Percentiles rank a stretch among this genome's conserved stretches.
Conservation (phyloP, 768 basidiomycete genomes). For the Panaeolus papilionaceus region DNA sequence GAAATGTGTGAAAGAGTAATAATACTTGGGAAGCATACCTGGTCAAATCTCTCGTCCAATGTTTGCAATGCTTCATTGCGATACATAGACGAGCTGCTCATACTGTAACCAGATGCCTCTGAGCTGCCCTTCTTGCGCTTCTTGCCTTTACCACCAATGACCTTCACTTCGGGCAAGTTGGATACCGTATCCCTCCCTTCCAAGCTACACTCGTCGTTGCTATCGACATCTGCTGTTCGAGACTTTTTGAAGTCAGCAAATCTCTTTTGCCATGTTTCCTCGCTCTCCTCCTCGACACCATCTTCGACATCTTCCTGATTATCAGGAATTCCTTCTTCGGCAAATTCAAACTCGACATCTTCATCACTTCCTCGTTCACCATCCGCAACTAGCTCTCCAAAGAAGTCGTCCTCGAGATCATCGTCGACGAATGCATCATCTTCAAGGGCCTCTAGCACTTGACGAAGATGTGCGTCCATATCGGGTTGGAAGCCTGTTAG, state of each 20-base stretch:
- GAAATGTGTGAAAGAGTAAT: background rate
- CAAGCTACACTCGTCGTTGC: constrained; percentile 61
- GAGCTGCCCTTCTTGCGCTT: constrained; percentile 76
- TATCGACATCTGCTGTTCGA: constrained; percentile 52
- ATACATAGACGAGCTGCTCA: constrained; percentile 97
- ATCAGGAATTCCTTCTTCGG: constrained; percentile 52
- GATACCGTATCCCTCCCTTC: constrained; percentile 87
- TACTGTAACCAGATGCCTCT: constrained; percentile 93
- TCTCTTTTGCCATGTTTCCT: constrained; percentile 74
- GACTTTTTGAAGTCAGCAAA: constrained; percentile 81
- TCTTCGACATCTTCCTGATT: constrained; percentile 29
- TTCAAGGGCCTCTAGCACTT: constrained; percentile 92
- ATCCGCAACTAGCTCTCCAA: constrained; percentile 69
- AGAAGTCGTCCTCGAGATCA: constrained; percentile 76
- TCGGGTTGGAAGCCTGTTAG: constrained; percentile 92
- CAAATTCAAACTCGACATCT: constrained; percentile 69
- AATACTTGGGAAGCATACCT: constrained; percentile 54
- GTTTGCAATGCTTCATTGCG: constrained; percentile 88
- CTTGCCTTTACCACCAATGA: constrained; percentile 77
- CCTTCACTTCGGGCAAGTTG: constrained; percentile 73
- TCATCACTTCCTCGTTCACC: constrained; percentile 73
- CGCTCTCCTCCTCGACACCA: constrained; percentile 40
- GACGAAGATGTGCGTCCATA: constrained; percentile 95
- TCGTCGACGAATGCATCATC: constrained; percentile 95
- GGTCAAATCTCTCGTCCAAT: constrained; percentile 93